Conservation (phyloP, 805 yeast genomes). For the Suhomyces tanzawaensis region DNA sequence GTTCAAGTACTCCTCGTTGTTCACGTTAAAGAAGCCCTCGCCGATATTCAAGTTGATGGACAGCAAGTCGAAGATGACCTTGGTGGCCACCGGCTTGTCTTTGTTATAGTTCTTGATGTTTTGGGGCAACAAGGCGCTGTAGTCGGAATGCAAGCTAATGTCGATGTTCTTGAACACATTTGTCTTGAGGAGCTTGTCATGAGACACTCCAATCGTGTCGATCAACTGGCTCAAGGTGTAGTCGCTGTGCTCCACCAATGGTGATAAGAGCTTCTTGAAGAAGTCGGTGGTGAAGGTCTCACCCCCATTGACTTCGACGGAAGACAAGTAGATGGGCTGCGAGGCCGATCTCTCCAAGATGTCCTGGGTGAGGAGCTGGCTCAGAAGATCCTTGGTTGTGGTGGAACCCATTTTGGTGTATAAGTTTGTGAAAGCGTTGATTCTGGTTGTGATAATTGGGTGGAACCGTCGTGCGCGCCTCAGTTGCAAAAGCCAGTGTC, state of each 20-base stretch:
- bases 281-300: slow-evolving; percentile 45
- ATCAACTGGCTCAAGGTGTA: slow-evolving; percentile 44
- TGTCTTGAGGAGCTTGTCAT: slow-evolving; percentile 38
- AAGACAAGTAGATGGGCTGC: slow-evolving; percentile 35
- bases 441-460: too few species aligned
- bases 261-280: slow-evolving; percentile 45
- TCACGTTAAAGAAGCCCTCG: slow-evolving; percentile 33
- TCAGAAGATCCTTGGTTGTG: slow-evolving; percentile 9
- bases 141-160: slow-evolving; percentile 43
- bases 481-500: too few species aligned
- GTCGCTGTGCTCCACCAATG: slow-evolving; percentile 40
- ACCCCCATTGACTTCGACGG: slow-evolving; percentile 42
- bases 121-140: slow-evolving; percentile 23
- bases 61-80: slow-evolving; percentile 40
- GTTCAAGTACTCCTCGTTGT: slow-evolving; percentile 38
- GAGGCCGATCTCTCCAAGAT: slow-evolving; percentile 27
- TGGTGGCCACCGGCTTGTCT: slow-evolving; percentile 45
- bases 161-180: slow-evolving; percentile 44
- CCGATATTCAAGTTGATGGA: slow-evolving; percentile 37
- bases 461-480: too few species aligned
- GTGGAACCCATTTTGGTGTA: too few species aligned
- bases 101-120: slow-evolving; percentile 27
- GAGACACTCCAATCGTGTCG: slow-evolving; percentile 28
- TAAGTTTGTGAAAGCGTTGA: too few species aligned
- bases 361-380: slow-evolving; percentile 23